Conservation (phyloP, 75 land plant genomes). For the Isoetes taiwanensis region DNA sequence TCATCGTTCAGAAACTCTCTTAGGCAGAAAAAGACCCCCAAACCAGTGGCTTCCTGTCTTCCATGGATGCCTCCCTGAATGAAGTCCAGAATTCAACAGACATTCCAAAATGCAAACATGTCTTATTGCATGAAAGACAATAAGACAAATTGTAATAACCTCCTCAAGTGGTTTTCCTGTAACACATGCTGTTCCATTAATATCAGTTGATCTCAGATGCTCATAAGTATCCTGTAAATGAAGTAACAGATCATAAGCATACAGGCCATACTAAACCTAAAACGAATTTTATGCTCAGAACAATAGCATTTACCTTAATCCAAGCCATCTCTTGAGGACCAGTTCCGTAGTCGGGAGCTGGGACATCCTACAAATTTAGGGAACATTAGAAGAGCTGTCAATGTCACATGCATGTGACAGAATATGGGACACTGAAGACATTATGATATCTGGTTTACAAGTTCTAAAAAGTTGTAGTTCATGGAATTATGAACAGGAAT, state of each 20-base stretch:
- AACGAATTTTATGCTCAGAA: neutral
- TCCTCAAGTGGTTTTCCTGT: slow-evolving; percentile 31
- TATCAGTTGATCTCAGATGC: slow-evolving; percentile 19
- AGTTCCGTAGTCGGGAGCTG: slow-evolving; percentile 31
- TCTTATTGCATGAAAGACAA: neutral
- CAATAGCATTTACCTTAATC: slow-evolving; percentile 16
- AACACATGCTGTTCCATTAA: slow-evolving; percentile 29
- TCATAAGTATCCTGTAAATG: slow-evolving; percentile 23
- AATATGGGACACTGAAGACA: no score
- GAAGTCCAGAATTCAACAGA: no score
- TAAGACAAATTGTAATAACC: neutral
- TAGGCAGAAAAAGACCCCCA: slow-evolving; percentile 25
- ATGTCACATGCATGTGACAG: no score
- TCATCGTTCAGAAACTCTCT: slow-evolving; percentile 28
- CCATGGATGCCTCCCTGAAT: slow-evolving; percentile 26
- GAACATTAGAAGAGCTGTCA: no score
- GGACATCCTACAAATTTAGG: slow-evolving; percentile 33
- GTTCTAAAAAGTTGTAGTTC: no score
- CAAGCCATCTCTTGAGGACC: slow-evolving; percentile 35
- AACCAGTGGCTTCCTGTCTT: slow-evolving; percentile 32
- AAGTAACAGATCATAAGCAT: neutral
- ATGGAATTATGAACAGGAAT: no score
- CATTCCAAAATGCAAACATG: no score
- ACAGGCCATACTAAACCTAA: neutral
- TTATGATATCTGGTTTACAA: no score